Evolutionary conservation across 306 rosid genomes (phyloP).

Genomic region (Vachellia collinsii): DNA sequence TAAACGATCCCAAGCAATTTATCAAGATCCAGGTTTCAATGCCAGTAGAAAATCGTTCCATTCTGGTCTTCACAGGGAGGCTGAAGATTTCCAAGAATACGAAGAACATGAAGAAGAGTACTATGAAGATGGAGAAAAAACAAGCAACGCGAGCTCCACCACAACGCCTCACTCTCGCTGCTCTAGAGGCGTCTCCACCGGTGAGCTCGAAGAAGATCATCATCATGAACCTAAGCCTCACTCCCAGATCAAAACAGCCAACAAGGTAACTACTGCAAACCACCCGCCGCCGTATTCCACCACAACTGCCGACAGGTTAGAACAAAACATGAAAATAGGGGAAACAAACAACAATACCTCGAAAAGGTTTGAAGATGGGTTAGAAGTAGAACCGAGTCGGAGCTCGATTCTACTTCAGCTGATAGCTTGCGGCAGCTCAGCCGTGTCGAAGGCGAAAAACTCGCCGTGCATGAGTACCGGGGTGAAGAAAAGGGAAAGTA

Average conservation of each 20-base stretch:
- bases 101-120: conserved; percentile 54
- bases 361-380: conserved; percentile 26
- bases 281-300: not conserved
- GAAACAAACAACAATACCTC: not conserved
- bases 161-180: conserved; percentile 79
- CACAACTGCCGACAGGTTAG: conserved; percentile 28
- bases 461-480: conserved; percentile 36
- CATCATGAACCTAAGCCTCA: conserved; percentile 23
- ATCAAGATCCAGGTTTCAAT: conserved; percentile 36
- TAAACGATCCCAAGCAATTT: conserved; percentile 30
- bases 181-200: conserved; percentile 80
- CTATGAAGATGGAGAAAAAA: conserved; percentile 62
- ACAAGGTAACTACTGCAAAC: not conserved
- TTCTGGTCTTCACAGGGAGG: conserved; percentile 38
- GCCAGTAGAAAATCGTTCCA: conserved; percentile 37
- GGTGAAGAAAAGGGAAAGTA: conserved; percentile 38
- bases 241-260: conserved; percentile 15
- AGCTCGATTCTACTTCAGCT: conserved; percentile 73
- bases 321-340: not conserved
- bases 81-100: conserved; percentile 40
- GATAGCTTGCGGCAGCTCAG: conserved; percentile 80
- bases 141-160: conserved; percentile 64
- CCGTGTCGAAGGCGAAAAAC: conserved; percentile 48
- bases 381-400: conserved; percentile 46
- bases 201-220: conserved; percentile 58